These are phyloP conservation scores for Lactifluus volemus DNA, from an alignment of 768 basidiomycete genomes.

Conservation along the genomic window DNA sequence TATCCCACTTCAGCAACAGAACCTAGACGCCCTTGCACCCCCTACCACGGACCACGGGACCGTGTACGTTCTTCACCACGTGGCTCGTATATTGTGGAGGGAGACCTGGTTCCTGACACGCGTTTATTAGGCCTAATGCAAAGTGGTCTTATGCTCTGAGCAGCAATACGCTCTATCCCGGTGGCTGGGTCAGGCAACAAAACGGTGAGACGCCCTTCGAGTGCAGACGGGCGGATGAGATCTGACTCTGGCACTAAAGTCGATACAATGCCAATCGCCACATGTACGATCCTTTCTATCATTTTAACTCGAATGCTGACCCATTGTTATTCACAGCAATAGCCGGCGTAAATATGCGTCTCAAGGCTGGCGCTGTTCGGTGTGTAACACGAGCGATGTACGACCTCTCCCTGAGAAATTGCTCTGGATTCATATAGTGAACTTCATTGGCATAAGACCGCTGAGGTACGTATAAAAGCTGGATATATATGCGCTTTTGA, in stretches of 20 bases:
- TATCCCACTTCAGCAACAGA: slow-evolving; percentile 43
- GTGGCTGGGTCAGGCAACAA: slow-evolving; percentile 54
- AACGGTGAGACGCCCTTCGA: slow-evolving; percentile 30
- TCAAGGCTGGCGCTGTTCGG: slow-evolving; percentile 27
- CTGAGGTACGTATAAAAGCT: slow-evolving; percentile 19
- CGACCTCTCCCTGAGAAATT: neutral
- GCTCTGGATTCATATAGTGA: slow-evolving; percentile 17
- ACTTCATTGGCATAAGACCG: slow-evolving; percentile 30
- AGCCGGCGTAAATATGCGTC: slow-evolving; percentile 29
- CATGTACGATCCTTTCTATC: slow-evolving; percentile 25
- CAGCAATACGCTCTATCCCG: slow-evolving; percentile 46
- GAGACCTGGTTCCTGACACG: neutral
- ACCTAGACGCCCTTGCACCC: slow-evolving; percentile 48
- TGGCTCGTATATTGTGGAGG: neutral
- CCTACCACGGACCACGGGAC: slow-evolving; percentile 53
- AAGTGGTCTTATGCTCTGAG: slow-evolving; percentile 53
- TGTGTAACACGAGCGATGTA: neutral
- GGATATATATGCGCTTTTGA: neutral
- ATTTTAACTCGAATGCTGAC: neutral
- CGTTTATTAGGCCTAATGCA: slow-evolving; percentile 33
- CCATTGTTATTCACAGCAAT: slow-evolving; percentile 9
- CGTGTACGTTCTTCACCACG: slow-evolving; percentile 27
- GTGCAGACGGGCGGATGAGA: neutral
- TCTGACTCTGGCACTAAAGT: slow-evolving; percentile 25
- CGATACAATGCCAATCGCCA: slow-evolving; percentile 41